Percentiles rank a stretch among this genome's conserved stretches.
Evolutionary conservation across 176 grass and related monocot genomes (phyloP).

Genomic region (Elaeis guineensis): DNA sequence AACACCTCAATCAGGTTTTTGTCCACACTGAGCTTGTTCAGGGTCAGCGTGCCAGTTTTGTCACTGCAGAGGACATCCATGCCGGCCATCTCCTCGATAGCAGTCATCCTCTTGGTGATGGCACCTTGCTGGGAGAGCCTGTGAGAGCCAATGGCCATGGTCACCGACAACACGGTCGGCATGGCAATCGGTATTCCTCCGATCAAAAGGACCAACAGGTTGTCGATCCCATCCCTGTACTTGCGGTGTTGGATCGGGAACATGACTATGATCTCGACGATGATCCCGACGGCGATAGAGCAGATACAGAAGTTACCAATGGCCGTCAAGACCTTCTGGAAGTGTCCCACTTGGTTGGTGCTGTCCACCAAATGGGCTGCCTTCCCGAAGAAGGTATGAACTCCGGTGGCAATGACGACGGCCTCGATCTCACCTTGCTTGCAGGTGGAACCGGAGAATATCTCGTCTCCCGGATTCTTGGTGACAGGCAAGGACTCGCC

Average conservation of each 20-base stretch:
- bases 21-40: constrained; percentile 93
- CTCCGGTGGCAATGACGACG: constrained; percentile 97
- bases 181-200: constrained; percentile 97
- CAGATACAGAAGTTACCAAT: constrained; percentile 99
- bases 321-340: constrained; percentile 88
- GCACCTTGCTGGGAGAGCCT: constrained; percentile 92
- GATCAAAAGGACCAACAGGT: constrained; percentile 90
- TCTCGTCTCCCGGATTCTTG: constrained; percentile 81
- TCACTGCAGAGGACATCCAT: constrained; percentile 98
- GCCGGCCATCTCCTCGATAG: constrained; percentile 94
- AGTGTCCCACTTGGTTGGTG: constrained; percentile 96
- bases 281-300: constrained; percentile 77
- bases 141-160: constrained; percentile 97
- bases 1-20: constrained; percentile 88
- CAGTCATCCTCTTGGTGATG: constrained; percentile 98
- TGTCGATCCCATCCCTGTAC: constrained; percentile 70
- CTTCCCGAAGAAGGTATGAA: constrained; percentile 99
- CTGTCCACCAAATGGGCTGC: constrained; percentile 97
- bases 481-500: constrained; percentile 77
- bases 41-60: constrained; percentile 87
- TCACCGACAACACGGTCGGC: constrained; percentile 87
- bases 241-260: constrained; percentile 78
- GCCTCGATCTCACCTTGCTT: constrained; percentile 99
- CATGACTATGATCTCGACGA: constrained; percentile 98
- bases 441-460: constrained; percentile 88